Evolutionary conservation across 768 basidiomycete genomes (phyloP), one percentile per base, ranked within the genome.

Genomic region (Psilocybe azurescens): DNA sequence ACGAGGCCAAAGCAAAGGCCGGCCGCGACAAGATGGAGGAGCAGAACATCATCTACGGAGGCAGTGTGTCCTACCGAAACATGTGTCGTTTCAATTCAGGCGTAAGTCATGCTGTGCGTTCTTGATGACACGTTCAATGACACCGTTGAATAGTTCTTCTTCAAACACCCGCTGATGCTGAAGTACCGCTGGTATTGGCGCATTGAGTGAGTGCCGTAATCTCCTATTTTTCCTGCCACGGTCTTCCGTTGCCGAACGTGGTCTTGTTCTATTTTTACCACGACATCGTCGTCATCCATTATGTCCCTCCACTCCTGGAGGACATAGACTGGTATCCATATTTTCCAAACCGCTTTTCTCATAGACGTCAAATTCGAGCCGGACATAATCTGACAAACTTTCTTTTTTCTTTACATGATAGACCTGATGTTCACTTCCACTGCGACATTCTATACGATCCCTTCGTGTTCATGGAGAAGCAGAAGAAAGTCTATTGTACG

Each of bases 131-230:
- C 30, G 39, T 47, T 58, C 5, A 38, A 50, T 46, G 29, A 56
- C 50, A 4, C 14, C 5, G 28, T 53, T 11, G n/a, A 32, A 32
- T 62, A 87, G 79, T 87, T 85, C 79, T 93, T 93, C 79, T 93
- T 86, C 81, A 74, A 80, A 47, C 91, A 93, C 68, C 83, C 85
- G 3, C 73, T 91, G 14, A 74, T 93, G 53, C 80, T 83, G 59
- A 76, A 85, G 50, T 91, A 87, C 72, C 81, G 87, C 58, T 93
- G 87, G 80, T 93, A 93, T 74, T 93, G 90, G 91, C 81, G 91
- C 13, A 84, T 93, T 49, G 90, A 92, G 86, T 85, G 79, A 73
- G 53, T 64, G 1, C 7, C 32, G 41, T 10, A 32, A 16, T 33
- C 16, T 55, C 49, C 16, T 58, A 29, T 30, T 29, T 18, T 56